Conservation (phyloP, 768 basidiomycete genomes). For the Psilocybe sp. region DNA sequence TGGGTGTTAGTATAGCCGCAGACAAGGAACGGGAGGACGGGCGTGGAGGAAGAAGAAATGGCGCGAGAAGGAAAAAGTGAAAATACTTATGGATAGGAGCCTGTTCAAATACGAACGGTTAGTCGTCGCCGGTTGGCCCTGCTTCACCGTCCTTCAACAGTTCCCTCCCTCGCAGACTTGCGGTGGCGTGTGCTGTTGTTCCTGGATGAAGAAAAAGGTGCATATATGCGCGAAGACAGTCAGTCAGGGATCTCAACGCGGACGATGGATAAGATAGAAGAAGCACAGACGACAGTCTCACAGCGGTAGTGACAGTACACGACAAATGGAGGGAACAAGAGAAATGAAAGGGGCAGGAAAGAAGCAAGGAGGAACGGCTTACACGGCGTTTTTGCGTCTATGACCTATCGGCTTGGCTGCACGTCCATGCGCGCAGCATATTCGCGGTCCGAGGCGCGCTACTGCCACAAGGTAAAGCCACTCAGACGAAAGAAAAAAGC, state of each 20-base stretch:
- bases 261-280: no score
- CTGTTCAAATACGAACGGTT: slow-evolving; percentile 92
- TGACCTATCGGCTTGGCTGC: slow-evolving; percentile 75
- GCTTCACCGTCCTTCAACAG: slow-evolving; percentile 83
- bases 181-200: slow-evolving; percentile 81
- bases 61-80: no score
- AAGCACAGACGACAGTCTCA: no score
- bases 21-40: no score
- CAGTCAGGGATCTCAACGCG: no score
- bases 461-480: slow-evolving; percentile 8
- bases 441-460: slow-evolving; percentile 89
- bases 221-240: neutral
- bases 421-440: slow-evolving; percentile 88
- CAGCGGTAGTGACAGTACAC: no score
- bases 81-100: slow-evolving; percentile 74
- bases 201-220: slow-evolving; percentile 30
- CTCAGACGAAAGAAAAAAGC: neutral
- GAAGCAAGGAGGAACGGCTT: no score
- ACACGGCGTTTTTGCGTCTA: no score
- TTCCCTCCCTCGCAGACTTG: slow-evolving; percentile 98
- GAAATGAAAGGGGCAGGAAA: no score
- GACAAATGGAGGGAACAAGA: no score
- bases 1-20: neutral
- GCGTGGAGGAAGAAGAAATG: no score
- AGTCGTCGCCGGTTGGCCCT: slow-evolving; percentile 78